phyloP scores from a whole-genome alignment of 495 filamentous ascomycete species.

The Bacidia gigantensis region DNA sequence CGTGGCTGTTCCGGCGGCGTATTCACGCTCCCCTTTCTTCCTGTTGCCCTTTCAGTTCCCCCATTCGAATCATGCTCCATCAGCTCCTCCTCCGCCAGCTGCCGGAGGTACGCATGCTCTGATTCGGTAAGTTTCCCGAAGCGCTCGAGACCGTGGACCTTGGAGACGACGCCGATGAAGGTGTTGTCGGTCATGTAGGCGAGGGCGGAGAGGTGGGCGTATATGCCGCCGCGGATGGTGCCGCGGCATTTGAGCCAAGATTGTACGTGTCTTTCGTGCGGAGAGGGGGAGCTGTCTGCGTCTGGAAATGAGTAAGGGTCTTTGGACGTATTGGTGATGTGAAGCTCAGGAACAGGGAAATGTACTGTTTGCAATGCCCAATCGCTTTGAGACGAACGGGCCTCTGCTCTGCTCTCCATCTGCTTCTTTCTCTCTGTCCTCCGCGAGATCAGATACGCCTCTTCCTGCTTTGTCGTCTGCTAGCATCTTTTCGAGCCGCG shows the following conservation, averaged over 20 bases:
- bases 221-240: slow-evolving; percentile 58
- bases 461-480: slow-evolving; percentile 13
- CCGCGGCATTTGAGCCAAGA: slow-evolving; percentile 73
- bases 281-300: slow-evolving; percentile 29
- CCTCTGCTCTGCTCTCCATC: slow-evolving; percentile 20
- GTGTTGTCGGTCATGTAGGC: slow-evolving; percentile 86
- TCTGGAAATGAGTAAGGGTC: not conserved
- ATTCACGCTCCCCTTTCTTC: not conserved
- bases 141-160: slow-evolving; percentile 61
- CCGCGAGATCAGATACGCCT: slow-evolving; percentile 2
- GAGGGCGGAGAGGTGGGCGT: slow-evolving; percentile 70
- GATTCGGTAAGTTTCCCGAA: slow-evolving; percentile 23
- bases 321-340: not conserved
- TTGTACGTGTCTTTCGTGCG: slow-evolving; percentile 54
- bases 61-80: not conserved
- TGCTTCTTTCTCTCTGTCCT: slow-evolving; percentile 19
- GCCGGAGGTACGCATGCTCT: not conserved
- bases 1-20: slow-evolving; percentile 11
- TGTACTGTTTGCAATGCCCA: slow-evolving; percentile 33
- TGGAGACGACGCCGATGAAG: slow-evolving; percentile 79
- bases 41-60: not conserved
- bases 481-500: slow-evolving; percentile 20
- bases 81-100: not conserved
- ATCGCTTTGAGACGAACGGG: slow-evolving; percentile 30
- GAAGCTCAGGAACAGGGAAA: slow-evolving; percentile 1